These are phyloP conservation scores for Bacidia gigantensis DNA, from an alignment of 495 filamentous ascomycete species.

Conservation along the genomic window DNA sequence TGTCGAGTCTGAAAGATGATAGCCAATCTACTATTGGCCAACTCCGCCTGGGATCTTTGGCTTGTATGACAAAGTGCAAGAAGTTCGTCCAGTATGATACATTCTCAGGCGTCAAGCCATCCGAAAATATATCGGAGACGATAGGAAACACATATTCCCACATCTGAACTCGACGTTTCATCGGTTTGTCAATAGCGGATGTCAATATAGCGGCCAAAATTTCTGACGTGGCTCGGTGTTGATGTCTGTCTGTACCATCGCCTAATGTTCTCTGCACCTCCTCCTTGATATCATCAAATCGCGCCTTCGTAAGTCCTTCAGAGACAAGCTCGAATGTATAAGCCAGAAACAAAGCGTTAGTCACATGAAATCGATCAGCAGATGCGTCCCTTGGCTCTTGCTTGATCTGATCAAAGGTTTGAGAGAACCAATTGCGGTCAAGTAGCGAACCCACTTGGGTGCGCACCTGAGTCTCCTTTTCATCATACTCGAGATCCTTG, in stretches of 20 bases:
- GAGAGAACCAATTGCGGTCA: conserved; percentile 71
- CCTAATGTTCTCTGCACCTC: conserved; percentile 61
- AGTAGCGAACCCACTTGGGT: conserved; percentile 68
- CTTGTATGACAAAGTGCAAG: conserved; percentile 70
- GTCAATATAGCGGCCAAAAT: conserved; percentile 76
- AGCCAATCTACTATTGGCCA: conserved; percentile 81
- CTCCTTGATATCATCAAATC: conserved; percentile 78
- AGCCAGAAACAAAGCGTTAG: conserved; percentile 70
- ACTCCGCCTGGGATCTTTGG: conserved; percentile 72
- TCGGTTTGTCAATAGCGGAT: conserved; percentile 55
- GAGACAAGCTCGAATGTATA: conserved; percentile 81
- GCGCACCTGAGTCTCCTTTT: conserved; percentile 61
- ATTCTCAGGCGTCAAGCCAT: conserved; percentile 90
- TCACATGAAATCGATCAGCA: conserved; percentile 78
- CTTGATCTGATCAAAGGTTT: conserved; percentile 84
- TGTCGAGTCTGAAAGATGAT: conserved; percentile 75
- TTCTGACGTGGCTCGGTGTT: conserved; percentile 90
- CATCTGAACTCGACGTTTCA: conserved; percentile 53
- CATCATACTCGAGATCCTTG: conserved; percentile 66
- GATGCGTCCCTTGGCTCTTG: conserved; percentile 82
- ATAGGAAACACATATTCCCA: conserved; percentile 89
- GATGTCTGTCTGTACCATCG: conserved; percentile 93
- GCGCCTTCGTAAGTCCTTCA: conserved; percentile 56
- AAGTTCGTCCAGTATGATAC: conserved; percentile 87
- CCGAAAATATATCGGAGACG: conserved; percentile 68